Conservation (phyloP, 2,329 filamentous ascomycete genomes). For the Ceratocystis cubensis region DNA sequence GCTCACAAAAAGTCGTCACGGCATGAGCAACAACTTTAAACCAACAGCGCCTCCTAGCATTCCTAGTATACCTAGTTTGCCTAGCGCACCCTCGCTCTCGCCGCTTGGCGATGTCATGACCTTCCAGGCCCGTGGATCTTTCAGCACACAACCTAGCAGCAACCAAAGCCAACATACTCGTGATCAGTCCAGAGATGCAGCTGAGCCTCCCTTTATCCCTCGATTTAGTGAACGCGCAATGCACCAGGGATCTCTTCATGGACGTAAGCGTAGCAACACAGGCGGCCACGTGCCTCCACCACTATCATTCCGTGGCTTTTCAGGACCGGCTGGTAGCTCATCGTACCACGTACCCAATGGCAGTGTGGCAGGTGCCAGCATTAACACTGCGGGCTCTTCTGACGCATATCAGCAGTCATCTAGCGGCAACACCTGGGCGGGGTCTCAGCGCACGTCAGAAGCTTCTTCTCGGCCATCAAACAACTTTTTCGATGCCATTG, state of each 20-base stretch:
- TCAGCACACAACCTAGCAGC: slow-evolving; percentile 28
- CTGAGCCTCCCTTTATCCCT: slow-evolving; percentile 59
- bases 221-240: slow-evolving; percentile 47
- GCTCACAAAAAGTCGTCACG: slow-evolving; percentile 55
- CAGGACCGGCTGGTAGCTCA: slow-evolving; percentile 37
- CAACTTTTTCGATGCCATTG: slow-evolving; percentile 75
- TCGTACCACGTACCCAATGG: slow-evolving; percentile 38
- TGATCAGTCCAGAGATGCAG: slow-evolving; percentile 45
- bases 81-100: slow-evolving; percentile 27
- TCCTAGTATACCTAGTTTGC: slow-evolving; percentile 42
- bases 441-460: slow-evolving; percentile 39
- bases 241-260: slow-evolving; percentile 43
- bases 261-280: slow-evolving; percentile 81
- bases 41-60: slow-evolving; percentile 36
- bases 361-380: slow-evolving; percentile 46
- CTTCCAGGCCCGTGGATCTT: slow-evolving; percentile 29
- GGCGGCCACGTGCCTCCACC: slow-evolving; percentile 60
- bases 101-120: slow-evolving; percentile 17
- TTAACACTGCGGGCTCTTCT: slow-evolving; percentile 46
- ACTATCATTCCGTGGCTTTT: slow-evolving; percentile 68
- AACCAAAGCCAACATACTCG: slow-evolving; percentile 32
- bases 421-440: slow-evolving; percentile 30
- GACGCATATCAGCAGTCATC: slow-evolving; percentile 45
- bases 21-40: slow-evolving; percentile 26
- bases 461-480: slow-evolving; percentile 38